Evolutionary conservation across 192 early-diverging fungal species (phyloP), one percentile per base, ranked within the genome.

Genomic region (Backusella tuberculispora): DNA sequence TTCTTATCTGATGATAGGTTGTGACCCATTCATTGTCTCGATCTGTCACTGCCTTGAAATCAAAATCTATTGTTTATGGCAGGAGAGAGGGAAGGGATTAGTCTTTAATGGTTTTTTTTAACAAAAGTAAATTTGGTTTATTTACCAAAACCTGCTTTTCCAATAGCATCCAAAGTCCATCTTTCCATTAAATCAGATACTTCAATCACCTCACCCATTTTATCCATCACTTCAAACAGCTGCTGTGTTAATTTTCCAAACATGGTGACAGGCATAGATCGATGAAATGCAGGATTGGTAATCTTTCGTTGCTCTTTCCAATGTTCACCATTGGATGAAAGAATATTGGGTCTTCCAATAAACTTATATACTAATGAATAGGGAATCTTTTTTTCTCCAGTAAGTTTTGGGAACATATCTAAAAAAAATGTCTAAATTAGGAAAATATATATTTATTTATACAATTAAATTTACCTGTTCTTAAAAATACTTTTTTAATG

Each of bases 1-100:
- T 66, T 21, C 84, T 73, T 48, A 90, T 65, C 19, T 78, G 74
- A 56, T 85, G 80, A 75, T 89, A 88, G 63, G 81, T 78, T 15
- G 72, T 74, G 70, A 82, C 82, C 82, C 66, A 69, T 38, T 75
- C 66, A 26, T 83, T 84, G 29, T 83, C 77, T 24, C 45, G 34
- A 8, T 43, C 46, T 5, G 9, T 38, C 6, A 66, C 66, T 6
- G 64, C 21, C 26, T 66, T 67, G 9, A 74, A 74, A 19, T 74
- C 38, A 50, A 53, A 74, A 0, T 65, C 73, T 46, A 74, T 37
- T n/a, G n/a, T n/a, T n/a, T n/a, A n/a, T n/a, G n/a, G n/a, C n/a
- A n/a, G n/a, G 24, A 10, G 13, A 13, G 5, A 6, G 19, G 10
- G 26, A 9, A 10, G n/a, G n/a, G 10, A 43, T 9, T 43, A 43